A percentile compares a stretch with the other conserved stretches of the same genome.
Evolutionary conservation across 2,329 filamentous ascomycete genomes (phyloP).

Genomic region (Alternaria burnsii): DNA sequence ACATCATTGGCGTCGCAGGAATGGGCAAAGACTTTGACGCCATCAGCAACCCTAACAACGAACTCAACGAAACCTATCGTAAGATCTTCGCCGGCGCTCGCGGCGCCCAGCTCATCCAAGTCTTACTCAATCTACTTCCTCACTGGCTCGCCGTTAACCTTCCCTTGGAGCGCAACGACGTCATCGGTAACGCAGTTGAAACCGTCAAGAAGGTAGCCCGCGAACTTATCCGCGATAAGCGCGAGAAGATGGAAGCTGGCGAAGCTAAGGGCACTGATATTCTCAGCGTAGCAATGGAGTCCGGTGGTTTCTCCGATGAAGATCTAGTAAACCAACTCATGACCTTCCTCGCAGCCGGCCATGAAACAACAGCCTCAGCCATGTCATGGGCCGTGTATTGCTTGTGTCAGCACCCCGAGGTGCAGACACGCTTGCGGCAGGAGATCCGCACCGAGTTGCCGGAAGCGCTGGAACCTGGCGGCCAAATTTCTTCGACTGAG

Average conservation of each 20-base stretch:
- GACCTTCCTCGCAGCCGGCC: slow-evolving; percentile 81
- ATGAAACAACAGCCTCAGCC: slow-evolving; percentile 65
- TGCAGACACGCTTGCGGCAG: slow-evolving; percentile 59
- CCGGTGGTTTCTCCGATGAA: slow-evolving; percentile 77
- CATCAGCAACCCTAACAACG: slow-evolving; percentile 60
- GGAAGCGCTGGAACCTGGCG: slow-evolving; percentile 48
- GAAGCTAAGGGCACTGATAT: slow-evolving; percentile 71
- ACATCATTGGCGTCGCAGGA: slow-evolving; percentile 66
- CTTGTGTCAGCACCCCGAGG: slow-evolving; percentile 59
- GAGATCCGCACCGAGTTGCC: slow-evolving; percentile 61
- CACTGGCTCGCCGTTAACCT: slow-evolving; percentile 67
- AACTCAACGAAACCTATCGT: slow-evolving; percentile 62
- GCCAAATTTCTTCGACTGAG: slow-evolving; percentile 61
- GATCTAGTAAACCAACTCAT: slow-evolving; percentile 88
- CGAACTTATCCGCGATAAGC: slow-evolving; percentile 76
- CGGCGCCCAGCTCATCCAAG: slow-evolving; percentile 63
- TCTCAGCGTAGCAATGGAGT: slow-evolving; percentile 79
- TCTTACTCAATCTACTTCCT: slow-evolving; percentile 71
- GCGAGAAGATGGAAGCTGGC: slow-evolving; percentile 60
- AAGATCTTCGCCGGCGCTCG: slow-evolving; percentile 59
- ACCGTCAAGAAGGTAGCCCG: slow-evolving; percentile 67
- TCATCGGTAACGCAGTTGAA: slow-evolving; percentile 46
- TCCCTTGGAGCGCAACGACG: slow-evolving; percentile 73
- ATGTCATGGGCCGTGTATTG: slow-evolving; percentile 64
- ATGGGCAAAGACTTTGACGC: slow-evolving; percentile 66